phyloP scores from a whole-genome alignment of 225 moss, liverwort and hornwort genomes.

The Marchantia polymorpha region DNA sequence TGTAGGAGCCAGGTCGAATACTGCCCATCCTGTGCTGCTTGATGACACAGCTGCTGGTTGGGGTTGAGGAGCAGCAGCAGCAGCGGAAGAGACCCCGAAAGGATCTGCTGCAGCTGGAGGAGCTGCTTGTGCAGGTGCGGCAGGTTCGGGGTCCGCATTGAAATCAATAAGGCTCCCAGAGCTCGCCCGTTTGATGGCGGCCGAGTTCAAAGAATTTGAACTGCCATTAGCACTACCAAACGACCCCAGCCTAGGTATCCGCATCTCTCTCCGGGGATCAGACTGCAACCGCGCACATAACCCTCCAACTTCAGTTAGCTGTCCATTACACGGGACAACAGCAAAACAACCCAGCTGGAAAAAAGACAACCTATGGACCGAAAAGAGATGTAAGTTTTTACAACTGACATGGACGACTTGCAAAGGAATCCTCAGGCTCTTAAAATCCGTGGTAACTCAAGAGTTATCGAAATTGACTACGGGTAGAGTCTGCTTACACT shows the following conservation, averaged over 20 bases:
- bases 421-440: not conserved
- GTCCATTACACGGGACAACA: not conserved
- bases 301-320: not conserved
- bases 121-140: conserved; percentile 23
- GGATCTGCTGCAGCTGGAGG: conserved; percentile 39
- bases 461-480: not conserved
- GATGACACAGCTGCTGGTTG: conserved; percentile 28
- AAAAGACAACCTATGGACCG: not conserved
- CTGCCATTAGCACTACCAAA: conserved; percentile 36
- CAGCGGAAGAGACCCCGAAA: conserved; percentile 31
- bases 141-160: conserved; percentile 64
- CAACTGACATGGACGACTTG: not conserved
- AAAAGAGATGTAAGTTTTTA: not conserved
- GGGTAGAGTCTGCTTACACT: conserved; percentile 19
- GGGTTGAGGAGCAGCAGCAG: conserved; percentile 17
- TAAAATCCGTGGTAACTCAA: not conserved
- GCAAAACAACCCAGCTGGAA: not conserved
- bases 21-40: conserved; percentile 77
- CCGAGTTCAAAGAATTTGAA: conserved; percentile 20
- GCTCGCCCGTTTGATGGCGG: conserved; percentile 53
- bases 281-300: conserved; percentile 38
- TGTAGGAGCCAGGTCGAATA: conserved; percentile 60
- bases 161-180: conserved; percentile 90
- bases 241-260: conserved; percentile 62
- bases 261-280: conserved; percentile 58